Conservation (phyloP, 108 stramenopile species). For the Bacterosira constricta region DNA sequence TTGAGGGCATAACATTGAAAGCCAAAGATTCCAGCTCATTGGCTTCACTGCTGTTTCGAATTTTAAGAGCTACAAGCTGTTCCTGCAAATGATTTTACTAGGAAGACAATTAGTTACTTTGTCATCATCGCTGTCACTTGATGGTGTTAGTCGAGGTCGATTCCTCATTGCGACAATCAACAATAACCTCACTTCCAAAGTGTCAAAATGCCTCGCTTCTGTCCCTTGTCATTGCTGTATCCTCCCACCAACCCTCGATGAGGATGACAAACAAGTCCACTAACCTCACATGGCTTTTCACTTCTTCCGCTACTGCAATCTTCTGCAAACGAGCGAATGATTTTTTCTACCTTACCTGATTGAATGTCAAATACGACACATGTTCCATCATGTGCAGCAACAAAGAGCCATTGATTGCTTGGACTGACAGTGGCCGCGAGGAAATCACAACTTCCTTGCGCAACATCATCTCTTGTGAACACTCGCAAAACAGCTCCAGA, state of each 20-base stretch:
- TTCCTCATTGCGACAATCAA: too few relatives aligned
- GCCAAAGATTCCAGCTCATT: too few relatives aligned
- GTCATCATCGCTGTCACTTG: too few relatives aligned
- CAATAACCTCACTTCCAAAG: slow-evolving; percentile 88
- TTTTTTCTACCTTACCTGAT: slow-evolving; percentile 55
- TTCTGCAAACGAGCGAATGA: slow-evolving; percentile 64
- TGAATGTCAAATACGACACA: slow-evolving; percentile 69
- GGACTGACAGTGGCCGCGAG: slow-evolving; percentile 69
- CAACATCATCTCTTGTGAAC: slow-evolving; percentile 52
- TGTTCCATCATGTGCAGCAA: slow-evolving; percentile 62
- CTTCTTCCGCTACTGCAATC: slow-evolving; percentile 45
- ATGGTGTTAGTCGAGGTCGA: too few relatives aligned
- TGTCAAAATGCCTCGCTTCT: slow-evolving; percentile 72
- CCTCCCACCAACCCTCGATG: slow-evolving; percentile 67
- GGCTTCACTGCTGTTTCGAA: too few relatives aligned
- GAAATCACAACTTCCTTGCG: slow-evolving; percentile 54
- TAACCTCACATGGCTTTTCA: slow-evolving; percentile 57
- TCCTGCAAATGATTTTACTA: too few relatives aligned
- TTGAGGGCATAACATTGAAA: too few relatives aligned
- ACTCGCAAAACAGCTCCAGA: slow-evolving; percentile 58
- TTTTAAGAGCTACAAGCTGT: too few relatives aligned
- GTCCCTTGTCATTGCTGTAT: slow-evolving; percentile 80
- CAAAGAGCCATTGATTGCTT: slow-evolving; percentile 69
- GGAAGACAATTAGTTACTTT: too few relatives aligned
- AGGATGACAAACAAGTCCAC: slow-evolving; percentile 76